These are phyloP conservation scores for Asterochloris erici DNA, from an alignment of 139 green algal genomes.

Conservation along the genomic window DNA sequence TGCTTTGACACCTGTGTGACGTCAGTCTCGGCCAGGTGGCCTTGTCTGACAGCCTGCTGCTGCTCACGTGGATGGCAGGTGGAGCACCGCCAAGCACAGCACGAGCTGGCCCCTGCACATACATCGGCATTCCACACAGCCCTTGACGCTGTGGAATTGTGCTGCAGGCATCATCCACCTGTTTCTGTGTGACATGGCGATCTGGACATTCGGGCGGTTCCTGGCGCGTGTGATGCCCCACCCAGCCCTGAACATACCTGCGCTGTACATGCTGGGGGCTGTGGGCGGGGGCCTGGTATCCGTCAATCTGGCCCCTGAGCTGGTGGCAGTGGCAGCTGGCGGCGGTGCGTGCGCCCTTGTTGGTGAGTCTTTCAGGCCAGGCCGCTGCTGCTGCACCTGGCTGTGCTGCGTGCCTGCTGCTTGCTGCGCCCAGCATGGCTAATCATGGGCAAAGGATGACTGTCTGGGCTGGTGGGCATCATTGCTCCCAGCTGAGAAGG, in stretches of 20 bases:
- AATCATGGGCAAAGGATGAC: no score
- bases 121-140: neutral
- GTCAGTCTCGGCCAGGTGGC: neutral
- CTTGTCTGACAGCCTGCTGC: neutral
- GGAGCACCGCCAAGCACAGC: neutral
- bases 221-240: conserved; percentile 17
- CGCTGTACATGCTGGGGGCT: conserved; percentile 36
- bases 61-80: neutral
- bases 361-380: conserved; percentile 24
- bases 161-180: conserved; percentile 14
- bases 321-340: conserved; percentile 34
- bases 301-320: conserved; percentile 40
- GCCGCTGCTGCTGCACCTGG: neutral
- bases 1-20: neutral
- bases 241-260: conserved; percentile 16
- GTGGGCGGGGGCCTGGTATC: conserved; percentile 32
- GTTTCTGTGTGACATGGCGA: conserved; percentile 13
- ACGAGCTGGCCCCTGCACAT: neutral
- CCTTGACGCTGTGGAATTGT: neutral
- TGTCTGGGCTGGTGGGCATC: no score
- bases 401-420: no score
- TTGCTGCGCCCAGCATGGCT: no score
- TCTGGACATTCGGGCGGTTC: conserved; percentile 51
- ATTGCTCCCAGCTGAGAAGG: no score
- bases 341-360: conserved; percentile 40